These are phyloP conservation scores for Cinchona pubescens DNA, from an alignment of 257 asterid genomes.

Conservation along the genomic window DNA sequence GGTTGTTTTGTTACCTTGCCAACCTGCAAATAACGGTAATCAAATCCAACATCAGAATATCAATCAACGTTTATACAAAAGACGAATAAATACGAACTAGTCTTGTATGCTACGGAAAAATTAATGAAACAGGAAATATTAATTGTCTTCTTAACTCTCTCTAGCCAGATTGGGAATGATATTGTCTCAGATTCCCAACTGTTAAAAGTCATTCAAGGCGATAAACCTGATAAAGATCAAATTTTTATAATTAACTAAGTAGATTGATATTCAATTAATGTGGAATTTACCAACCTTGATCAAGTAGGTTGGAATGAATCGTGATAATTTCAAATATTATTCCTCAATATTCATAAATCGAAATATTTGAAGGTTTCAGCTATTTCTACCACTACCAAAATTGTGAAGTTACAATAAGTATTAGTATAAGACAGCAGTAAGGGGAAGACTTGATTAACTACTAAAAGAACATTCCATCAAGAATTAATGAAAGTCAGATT, in stretches of 20 bases:
- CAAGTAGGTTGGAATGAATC: background rate
- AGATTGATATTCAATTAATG: background rate
- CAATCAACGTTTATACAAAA: background rate
- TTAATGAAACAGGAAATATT: too few species aligned
- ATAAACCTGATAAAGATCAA: background rate
- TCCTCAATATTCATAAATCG: too few species aligned
- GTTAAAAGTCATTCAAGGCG: background rate
- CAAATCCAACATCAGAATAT: background rate
- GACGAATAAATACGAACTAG: background rate
- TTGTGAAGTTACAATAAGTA: too few species aligned
- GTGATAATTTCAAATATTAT: background rate
- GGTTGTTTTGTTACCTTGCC: background rate
- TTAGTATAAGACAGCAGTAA: too few species aligned
- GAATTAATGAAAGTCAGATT: background rate
- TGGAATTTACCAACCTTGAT: background rate
- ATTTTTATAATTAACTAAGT: too few species aligned
- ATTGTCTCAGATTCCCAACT: background rate
- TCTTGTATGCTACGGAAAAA: background rate
- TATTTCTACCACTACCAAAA: background rate
- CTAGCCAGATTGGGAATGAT: background rate
- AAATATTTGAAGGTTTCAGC: conserved; percentile 1
- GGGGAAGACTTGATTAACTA: too few species aligned
- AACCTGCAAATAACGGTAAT: conserved; percentile 12
- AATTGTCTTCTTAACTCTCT: too few species aligned
- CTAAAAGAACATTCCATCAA: too few species aligned